Percentiles rank a stretch among this genome's conserved stretches.
Conservation (phyloP, 2,329 filamentous ascomycete species). For the Sporothrix brasiliensis region DNA sequence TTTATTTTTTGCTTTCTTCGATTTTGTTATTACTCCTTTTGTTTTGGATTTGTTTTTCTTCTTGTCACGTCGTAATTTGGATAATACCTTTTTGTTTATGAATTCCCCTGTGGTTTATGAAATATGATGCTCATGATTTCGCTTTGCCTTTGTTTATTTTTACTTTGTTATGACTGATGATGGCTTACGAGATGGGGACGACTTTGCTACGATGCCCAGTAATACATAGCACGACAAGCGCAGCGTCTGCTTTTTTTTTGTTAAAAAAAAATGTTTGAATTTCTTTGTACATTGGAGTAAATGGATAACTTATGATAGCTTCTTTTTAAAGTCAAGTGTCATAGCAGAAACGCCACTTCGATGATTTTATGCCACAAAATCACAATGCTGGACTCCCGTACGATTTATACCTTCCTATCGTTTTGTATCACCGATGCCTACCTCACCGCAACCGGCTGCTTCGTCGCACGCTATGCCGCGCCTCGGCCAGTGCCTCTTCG, state of each 20-base stretch:
- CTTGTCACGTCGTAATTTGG: not conserved
- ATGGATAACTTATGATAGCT: not conserved
- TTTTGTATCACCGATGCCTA: not conserved
- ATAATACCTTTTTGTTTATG: not conserved
- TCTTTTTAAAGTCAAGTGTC: too few species aligned
- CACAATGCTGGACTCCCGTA: not conserved
- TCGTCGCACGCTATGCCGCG: constrained; percentile 13
- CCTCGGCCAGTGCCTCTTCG: constrained; percentile 16
- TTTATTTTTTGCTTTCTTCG: not conserved
- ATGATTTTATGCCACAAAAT: not conserved
- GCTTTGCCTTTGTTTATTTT: not conserved
- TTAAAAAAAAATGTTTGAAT: not conserved
- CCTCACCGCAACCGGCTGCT: constrained; percentile 28
- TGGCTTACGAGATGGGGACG: not conserved
- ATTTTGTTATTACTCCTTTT: not conserved
- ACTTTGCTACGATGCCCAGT: not conserved
- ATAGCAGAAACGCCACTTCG: too few species aligned
- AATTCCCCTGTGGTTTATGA: not conserved
- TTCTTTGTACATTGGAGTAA: not conserved
- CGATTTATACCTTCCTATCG: not conserved
- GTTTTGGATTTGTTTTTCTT: not conserved
- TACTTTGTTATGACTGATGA: not conserved
- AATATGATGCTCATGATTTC: constrained; percentile 1
- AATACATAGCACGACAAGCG: not conserved
- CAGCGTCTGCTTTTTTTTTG: not conserved